phyloP scores from a whole-genome alignment of 352 stramenopile species.

The Phytopythium montanum region DNA sequence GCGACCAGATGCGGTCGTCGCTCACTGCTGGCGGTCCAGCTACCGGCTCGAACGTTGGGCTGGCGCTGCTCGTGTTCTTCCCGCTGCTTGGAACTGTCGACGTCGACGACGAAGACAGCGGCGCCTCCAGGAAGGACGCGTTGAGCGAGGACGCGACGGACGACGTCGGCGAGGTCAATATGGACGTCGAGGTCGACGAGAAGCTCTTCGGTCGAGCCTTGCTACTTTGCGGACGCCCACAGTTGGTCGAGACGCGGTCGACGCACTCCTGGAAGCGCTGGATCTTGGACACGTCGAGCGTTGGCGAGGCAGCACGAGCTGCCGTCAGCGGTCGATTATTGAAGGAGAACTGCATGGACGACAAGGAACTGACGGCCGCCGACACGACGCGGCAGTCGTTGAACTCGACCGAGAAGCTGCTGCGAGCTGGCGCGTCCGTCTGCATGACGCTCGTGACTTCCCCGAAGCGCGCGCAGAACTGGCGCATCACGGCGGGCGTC shows the following conservation, averaged over 20 bases:
- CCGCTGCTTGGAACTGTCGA: background rate
- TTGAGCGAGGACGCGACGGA: constrained; percentile 62
- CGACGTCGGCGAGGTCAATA: constrained; percentile 65
- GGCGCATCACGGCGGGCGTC: constrained; percentile 24
- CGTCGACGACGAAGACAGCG: background rate
- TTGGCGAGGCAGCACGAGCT: constrained; percentile 43
- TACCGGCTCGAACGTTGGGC: background rate
- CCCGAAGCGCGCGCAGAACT: constrained; percentile 65
- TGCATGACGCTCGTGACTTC: constrained; percentile 74
- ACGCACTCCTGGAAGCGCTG: constrained; percentile 58
- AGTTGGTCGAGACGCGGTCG: constrained; percentile 11
- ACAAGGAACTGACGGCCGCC: constrained; percentile 35
- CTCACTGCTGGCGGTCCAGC: background rate
- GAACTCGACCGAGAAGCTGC: constrained; percentile 71
- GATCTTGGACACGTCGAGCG: constrained; percentile 58
- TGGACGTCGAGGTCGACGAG: constrained; percentile 52
- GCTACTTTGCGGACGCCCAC: constrained; percentile 10
- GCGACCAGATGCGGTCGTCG: constrained; percentile 6
- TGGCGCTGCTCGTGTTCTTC: constrained; percentile 9
- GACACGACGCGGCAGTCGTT: constrained; percentile 59
- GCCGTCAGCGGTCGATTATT: constrained; percentile 35
- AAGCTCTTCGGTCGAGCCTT: constrained; percentile 51
- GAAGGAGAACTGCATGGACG: constrained; percentile 3
- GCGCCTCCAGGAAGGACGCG: constrained; percentile 46
- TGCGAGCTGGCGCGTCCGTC: constrained; percentile 25